Base-by-base conservation (phyloP, 176 grass and related monocot genomes). In the Otatea glauca region DNA sequence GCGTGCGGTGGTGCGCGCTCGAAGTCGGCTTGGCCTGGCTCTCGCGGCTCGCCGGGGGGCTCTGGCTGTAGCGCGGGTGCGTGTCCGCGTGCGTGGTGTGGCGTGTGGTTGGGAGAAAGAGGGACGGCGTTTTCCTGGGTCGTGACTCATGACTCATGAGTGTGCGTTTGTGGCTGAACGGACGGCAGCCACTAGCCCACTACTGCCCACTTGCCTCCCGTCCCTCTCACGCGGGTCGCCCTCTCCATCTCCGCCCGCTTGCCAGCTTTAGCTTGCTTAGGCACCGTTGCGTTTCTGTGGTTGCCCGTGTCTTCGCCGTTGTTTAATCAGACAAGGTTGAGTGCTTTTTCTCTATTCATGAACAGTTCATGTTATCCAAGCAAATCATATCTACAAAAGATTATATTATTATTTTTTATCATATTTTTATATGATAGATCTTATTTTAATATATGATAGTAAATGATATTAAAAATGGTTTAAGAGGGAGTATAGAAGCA, bases 151-250 rank as follows among this genome's bases (percentile, higher is more conserved):
- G n/a, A n/a, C n/a, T n/a, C 61, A 32, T 64, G 27, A 27, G 45
- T 37, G 70, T 32, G 63, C 38, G 20, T 29, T 79, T 83, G 89
- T 90, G 89, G 89, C 88, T 87, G 79, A 74, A 73, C 65, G 78
- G 21, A 59, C 47, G 68, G 47, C 69, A 44, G 62, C 41, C 41
- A 42, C 41, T 42, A 37, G 35, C 35, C 39, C 68, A 60, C 68
- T 56, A 8, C 2, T 12, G 72, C 45, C 82, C 82, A 54, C 71
- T 75, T 54, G 41, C 68, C 56, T 24, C 7, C 27, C 56, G 56
- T 83, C 81, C 1, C 70, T 37, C 21, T 75, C 81, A 18, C 23
- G 24, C 76, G 24, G 25, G 50, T 75, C 72, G 72, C 50, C 5
- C 29, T 75, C 50, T 16, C 16, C 5, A 6, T 54, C 49, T 75